Evolutionary conservation across 768 basidiomycete species (phyloP), one percentile per base, ranked within the genome.

Genomic region (Mrakia frigida): DNA sequence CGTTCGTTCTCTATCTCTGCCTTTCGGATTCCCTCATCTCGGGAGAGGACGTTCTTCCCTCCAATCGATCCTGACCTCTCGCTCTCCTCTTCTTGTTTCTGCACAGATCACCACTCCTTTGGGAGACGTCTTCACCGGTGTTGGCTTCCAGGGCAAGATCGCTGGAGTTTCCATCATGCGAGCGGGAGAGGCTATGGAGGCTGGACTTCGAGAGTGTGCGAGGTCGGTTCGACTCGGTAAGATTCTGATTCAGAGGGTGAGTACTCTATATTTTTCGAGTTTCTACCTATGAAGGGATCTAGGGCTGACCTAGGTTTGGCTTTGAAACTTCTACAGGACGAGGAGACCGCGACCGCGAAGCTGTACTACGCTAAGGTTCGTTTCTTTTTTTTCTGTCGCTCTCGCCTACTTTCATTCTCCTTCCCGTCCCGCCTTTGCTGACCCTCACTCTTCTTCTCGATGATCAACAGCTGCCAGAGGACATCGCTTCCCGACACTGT

Each of bases 131-230:
- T 97, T 95, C 82, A 88, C 92, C 75, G 96, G 96, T 25, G 93
- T 98, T 2, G 91, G 93, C 0, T 99, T 99, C 81, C 91, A 96
- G 81, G 96, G 96, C 9, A 93, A 93, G 85, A 96, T 98, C 78
- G 96, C 94, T 81, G 94, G 94, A 23, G 94, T 98, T 33, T 94
- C 93, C 6, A 98, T 98, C 81, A 87, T 65, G 72, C 43, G 73
- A 80, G 83, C 82, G 68, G 83, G 83, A 76, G 82, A 83, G 80
- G 94, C 95, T 1, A 99, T 99, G 96, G 96, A 99, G 84, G 93
- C 92, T 18, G 97, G 96, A 53, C 86, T 99, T 78, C 87, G 96
- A 60, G 96, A 98, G 83, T 96, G 98, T 53, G 98, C 95, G 85
- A 88, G 96, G 80, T 92, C 89, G 81, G 85, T 85, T 14, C 88